Evolutionary conservation across 225 moss, liverwort and hornwort species (phyloP).

Genomic region (Neckera pumila): DNA sequence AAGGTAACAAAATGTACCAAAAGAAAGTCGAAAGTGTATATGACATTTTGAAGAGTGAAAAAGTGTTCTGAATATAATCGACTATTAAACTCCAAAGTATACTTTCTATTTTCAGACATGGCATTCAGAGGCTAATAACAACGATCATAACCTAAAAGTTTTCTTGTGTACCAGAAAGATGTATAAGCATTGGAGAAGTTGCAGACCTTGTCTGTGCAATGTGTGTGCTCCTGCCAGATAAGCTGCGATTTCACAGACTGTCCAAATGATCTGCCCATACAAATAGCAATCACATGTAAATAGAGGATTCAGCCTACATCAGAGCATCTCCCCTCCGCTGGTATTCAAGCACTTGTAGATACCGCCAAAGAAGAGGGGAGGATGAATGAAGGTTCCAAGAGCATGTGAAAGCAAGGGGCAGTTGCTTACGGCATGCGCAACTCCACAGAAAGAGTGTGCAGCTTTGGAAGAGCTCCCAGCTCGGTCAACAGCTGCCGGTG

Average conservation of each 20-base stretch:
- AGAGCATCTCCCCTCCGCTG: background rate
- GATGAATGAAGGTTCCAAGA: background rate
- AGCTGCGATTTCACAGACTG: conserved; percentile 65
- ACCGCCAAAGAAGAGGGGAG: background rate
- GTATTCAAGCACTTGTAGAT: background rate
- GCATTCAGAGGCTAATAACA: background rate
- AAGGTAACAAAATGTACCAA: background rate
- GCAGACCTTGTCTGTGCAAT: conserved; percentile 59
- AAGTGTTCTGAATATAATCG: background rate
- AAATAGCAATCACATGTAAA: background rate
- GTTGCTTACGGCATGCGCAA: conserved; percentile 69
- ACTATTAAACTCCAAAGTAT: background rate
- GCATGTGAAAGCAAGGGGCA: background rate
- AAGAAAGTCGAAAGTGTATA: background rate
- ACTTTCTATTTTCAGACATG: background rate
- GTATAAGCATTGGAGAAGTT: background rate
- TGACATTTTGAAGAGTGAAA: background rate
- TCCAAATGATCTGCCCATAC: conserved; percentile 54
- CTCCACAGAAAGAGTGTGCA: conserved; percentile 66
- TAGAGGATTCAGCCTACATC: background rate
- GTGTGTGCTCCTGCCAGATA: conserved; percentile 70
- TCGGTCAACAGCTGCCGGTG: conserved; percentile 48
- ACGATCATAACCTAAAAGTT: background rate
- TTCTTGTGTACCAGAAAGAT: background rate
- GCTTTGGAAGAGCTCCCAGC: conserved; percentile 63